Percentiles rank a stretch among this genome's conserved stretches.
phyloP scores from a whole-genome alignment of 306 rosid species.

The Glycine tomentella region DNA sequence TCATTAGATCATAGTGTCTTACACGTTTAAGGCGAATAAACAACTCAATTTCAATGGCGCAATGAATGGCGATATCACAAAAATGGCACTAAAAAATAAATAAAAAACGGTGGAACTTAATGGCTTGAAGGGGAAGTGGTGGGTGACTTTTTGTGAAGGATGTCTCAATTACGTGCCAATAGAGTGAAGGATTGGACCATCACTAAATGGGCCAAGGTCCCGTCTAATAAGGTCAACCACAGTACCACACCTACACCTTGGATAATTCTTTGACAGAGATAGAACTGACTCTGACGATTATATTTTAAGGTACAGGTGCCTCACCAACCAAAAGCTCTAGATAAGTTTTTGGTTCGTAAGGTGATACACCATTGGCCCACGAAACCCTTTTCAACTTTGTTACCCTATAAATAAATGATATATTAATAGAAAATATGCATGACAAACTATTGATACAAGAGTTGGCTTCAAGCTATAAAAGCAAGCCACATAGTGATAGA shows the following conservation, averaged over 20 bases:
- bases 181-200: constrained; percentile 38
- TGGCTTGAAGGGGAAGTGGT: background rate
- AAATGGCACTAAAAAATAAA: background rate
- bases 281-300: constrained; percentile 5
- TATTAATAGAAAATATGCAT: background rate
- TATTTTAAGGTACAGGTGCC: constrained; percentile 35
- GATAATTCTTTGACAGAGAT: constrained; percentile 36
- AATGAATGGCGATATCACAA: too few relatives aligned
- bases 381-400: background rate
- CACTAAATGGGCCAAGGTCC: constrained; percentile 37
- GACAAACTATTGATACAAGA: background rate
- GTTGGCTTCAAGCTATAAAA: constrained; percentile 25
- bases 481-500: background rate
- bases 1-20: too few relatives aligned
- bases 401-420: background rate
- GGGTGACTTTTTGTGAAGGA: constrained; percentile 6
- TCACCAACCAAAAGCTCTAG: constrained; percentile 32
- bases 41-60: background rate
- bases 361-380: constrained; percentile 41
- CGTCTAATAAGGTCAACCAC: constrained; percentile 41
- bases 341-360: constrained; percentile 19
- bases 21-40: too few relatives aligned
- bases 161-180: constrained; percentile 22
- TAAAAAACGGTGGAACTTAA: background rate
- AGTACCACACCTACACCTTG: constrained; percentile 8